Percentiles rank a stretch among this genome's conserved stretches.
Conservation (phyloP, 139 green algal genomes). For the Zygnema circumcarinatum region DNA sequence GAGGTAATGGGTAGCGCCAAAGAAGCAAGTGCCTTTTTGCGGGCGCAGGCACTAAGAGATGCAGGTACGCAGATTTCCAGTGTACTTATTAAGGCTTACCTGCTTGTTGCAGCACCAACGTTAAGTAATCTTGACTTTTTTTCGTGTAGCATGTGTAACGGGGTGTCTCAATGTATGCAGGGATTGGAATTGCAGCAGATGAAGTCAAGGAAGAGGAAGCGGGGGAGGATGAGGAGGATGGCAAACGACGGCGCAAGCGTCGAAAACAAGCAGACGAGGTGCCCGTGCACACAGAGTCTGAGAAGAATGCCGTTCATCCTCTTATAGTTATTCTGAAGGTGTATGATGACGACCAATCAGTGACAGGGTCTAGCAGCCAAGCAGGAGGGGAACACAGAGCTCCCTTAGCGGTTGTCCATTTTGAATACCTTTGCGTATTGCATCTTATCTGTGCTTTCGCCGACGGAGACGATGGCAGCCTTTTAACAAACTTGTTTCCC, state of each 20-base stretch:
- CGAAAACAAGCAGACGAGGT: background rate
- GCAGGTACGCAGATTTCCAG: background rate
- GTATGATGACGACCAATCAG: background rate
- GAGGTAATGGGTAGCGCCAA: conserved; percentile 62
- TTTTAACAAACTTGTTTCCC: conserved; percentile 60
- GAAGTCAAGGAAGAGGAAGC: conserved; percentile 30
- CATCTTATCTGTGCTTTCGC: conserved; percentile 8
- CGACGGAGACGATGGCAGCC: conserved; percentile 16
- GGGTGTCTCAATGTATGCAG: background rate
- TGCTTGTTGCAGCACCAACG: too few species aligned
- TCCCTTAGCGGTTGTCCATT: conserved; percentile 9
- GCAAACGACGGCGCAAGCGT: background rate
- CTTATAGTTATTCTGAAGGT: conserved; percentile 37
- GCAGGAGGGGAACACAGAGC: background rate
- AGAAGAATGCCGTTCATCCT: conserved; percentile 29
- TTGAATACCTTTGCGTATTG: conserved; percentile 43
- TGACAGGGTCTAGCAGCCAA: background rate
- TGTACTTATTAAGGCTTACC: too few species aligned
- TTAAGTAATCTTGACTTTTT: background rate
- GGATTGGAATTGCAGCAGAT: background rate
- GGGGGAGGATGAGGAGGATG: conserved; percentile 33
- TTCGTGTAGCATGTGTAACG: background rate
- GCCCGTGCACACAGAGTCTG: background rate
- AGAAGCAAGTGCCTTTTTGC: conserved; percentile 42
- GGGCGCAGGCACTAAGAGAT: background rate